Conservation (phyloP, 1,139 yeast species). For the Yamadazyma spencermartinsiae region DNA sequence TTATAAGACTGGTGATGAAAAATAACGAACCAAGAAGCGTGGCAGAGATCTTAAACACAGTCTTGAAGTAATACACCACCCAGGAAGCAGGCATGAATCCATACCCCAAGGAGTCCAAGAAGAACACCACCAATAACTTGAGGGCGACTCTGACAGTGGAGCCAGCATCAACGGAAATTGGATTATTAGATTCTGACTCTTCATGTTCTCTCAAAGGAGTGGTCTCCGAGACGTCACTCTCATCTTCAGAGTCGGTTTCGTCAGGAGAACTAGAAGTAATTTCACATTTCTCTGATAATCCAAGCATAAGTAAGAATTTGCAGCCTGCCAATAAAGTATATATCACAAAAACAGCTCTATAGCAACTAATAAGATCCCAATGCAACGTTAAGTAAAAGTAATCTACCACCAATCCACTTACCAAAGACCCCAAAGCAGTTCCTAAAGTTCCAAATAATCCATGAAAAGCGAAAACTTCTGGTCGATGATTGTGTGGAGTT, state of each 20-base stretch:
- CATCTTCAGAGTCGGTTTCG: constrained; percentile 13
- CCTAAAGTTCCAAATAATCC: constrained; percentile 72
- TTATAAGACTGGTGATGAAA: constrained; percentile 52
- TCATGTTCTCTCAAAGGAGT: constrained; percentile 5
- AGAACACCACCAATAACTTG: constrained; percentile 50
- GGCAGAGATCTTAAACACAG: constrained; percentile 40
- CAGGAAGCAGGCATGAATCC: constrained; percentile 89
- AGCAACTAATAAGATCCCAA: constrained; percentile 43
- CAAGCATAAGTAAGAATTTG: constrained; percentile 55
- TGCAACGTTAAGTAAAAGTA: constrained; percentile 31
- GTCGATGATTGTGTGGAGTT: constrained; percentile 63
- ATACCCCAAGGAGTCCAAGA: constrained; percentile 82
- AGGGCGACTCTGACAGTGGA: constrained; percentile 29
- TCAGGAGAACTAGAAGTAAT: too few species aligned
- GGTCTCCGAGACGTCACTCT: constrained; percentile 6
- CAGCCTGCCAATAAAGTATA: constrained; percentile 58
- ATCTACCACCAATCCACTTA: constrained; percentile 62
- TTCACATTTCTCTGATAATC: constrained; percentile 60
- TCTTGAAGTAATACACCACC: constrained; percentile 76
- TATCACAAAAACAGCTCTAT: constrained; percentile 56
- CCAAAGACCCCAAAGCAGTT: constrained; percentile 70
- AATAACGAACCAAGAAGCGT: constrained; percentile 51
- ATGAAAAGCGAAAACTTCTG: constrained; percentile 74
- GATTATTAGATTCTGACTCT: background rate
- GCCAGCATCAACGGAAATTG: constrained; percentile 8